phyloP scores from a whole-genome alignment of 73 alveolate genomes.

The Paramecium pentaurelia region DNA sequence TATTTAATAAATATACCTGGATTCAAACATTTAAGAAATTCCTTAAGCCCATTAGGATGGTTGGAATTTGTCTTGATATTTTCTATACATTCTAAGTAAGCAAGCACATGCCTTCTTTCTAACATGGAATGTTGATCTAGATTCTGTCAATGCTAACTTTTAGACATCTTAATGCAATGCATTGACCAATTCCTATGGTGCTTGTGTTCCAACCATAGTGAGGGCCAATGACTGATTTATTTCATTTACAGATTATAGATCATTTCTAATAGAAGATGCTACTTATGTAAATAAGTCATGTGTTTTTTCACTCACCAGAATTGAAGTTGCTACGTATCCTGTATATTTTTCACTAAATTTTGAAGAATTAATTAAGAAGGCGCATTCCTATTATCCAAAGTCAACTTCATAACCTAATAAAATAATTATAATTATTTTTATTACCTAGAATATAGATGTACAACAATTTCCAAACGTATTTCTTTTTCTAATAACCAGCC shows the following conservation, averaged over 20 bases:
- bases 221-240: slow-evolving; percentile 94
- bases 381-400: slow-evolving; percentile 95
- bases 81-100: slow-evolving; percentile 85
- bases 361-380: slow-evolving; percentile 88
- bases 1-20: not conserved
- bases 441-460: slow-evolving; percentile 71
- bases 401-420: slow-evolving; percentile 98
- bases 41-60: slow-evolving; percentile 67
- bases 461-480: slow-evolving; percentile 96
- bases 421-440: not conserved
- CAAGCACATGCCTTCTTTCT: slow-evolving; percentile 94
- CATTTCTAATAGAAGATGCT: slow-evolving; percentile 90
- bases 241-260: slow-evolving; percentile 87
- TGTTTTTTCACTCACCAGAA: slow-evolving; percentile 88
- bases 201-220: slow-evolving; percentile 90
- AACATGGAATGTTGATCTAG: slow-evolving; percentile 80
- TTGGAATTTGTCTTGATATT: slow-evolving; percentile 77
- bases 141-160: slow-evolving; percentile 77
- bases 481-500: slow-evolving; percentile 96
- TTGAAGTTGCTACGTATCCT: slow-evolving; percentile 96
- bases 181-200: slow-evolving; percentile 82
- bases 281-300: slow-evolving; percentile 81
- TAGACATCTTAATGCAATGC: slow-evolving; percentile 83
- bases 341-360: slow-evolving; percentile 97
- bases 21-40: slow-evolving; percentile 55